Percentiles rank a stretch among this genome's conserved stretches.
These are phyloP conservation scores for Aspergillus sp. DNA, from an alignment of 2,329 filamentous ascomycete genomes.

Conservation along the genomic window DNA sequence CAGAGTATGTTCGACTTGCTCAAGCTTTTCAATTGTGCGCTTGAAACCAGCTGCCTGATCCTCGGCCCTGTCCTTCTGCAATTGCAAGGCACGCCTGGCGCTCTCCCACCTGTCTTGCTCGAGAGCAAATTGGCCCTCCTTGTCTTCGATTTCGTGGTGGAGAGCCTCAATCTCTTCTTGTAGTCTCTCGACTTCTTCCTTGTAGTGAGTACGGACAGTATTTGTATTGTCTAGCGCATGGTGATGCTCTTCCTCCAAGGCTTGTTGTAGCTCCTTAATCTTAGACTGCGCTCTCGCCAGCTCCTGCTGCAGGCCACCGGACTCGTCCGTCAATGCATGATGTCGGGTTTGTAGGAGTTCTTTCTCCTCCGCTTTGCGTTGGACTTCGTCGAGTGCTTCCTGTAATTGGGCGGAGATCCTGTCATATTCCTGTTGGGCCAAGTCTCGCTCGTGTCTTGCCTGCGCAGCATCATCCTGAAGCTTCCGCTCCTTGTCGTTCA, in stretches of 20 bases:
- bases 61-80: conserved; percentile 67
- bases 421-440: conserved; percentile 49
- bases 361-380: conserved; percentile 63
- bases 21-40: conserved; percentile 69
- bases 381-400: conserved; percentile 61
- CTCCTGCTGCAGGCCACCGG: conserved; percentile 66
- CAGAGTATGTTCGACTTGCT: conserved; percentile 66
- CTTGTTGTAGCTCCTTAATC: conserved; percentile 52
- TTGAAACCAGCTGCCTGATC: conserved; percentile 69
- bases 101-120: conserved; percentile 74
- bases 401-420: conserved; percentile 52
- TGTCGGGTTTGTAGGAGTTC: conserved; percentile 69
- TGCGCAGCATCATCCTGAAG: conserved; percentile 49
- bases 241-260: conserved; percentile 57
- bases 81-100: conserved; percentile 64
- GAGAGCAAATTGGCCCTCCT: conserved; percentile 69
- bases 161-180: conserved; percentile 61
- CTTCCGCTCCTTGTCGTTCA: conserved; percentile 39
- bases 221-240: conserved; percentile 63
- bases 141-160: conserved; percentile 67
- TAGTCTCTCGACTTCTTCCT: conserved; percentile 57
- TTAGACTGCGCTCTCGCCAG: conserved; percentile 51
- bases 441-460: conserved; percentile 46
- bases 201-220: conserved; percentile 58
- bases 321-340: conserved; percentile 67